A percentile compares a stretch with the other conserved stretches of the same genome.
Evolutionary conservation across 352 stramenopile genomes (phyloP).

Genomic region (Pythium pyrilobum): DNA sequence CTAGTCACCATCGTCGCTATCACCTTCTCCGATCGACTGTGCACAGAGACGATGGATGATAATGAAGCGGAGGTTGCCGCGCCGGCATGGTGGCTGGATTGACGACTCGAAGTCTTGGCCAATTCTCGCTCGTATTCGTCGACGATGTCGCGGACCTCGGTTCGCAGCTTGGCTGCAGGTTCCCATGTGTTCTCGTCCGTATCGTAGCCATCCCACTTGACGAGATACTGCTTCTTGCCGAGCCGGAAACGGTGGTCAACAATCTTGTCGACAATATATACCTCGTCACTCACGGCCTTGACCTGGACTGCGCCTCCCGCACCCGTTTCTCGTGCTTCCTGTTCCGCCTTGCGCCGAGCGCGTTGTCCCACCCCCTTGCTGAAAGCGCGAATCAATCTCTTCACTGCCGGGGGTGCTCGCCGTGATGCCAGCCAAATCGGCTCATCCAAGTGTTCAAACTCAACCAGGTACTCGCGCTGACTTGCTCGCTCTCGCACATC

Average conservation of each 20-base stretch:
- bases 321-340: too few relatives aligned
- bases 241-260: constrained; percentile 37
- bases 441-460: constrained; percentile 1
- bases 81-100: too few relatives aligned
- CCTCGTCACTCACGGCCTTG: neutral
- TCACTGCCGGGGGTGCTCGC: neutral
- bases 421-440: constrained; percentile 1
- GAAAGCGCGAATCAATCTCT: neutral
- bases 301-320: too few relatives aligned
- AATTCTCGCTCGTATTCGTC: constrained; percentile 39
- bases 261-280: constrained; percentile 64
- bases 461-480: constrained; percentile 9
- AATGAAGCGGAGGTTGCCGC: too few relatives aligned
- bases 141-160: constrained; percentile 47
- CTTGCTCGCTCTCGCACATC: neutral
- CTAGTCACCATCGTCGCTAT: too few relatives aligned
- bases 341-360: neutral
- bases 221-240: constrained; percentile 47
- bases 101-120: constrained; percentile 1
- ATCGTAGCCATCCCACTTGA: constrained; percentile 67
- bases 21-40: too few relatives aligned
- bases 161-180: constrained; percentile 33
- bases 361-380: neutral
- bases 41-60: too few relatives aligned
- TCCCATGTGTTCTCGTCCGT: constrained; percentile 68